Percentiles rank a stretch among this genome's conserved stretches.
Evolutionary conservation across 345 rosid species (phyloP).

Genomic region (Brassica rapa): DNA sequence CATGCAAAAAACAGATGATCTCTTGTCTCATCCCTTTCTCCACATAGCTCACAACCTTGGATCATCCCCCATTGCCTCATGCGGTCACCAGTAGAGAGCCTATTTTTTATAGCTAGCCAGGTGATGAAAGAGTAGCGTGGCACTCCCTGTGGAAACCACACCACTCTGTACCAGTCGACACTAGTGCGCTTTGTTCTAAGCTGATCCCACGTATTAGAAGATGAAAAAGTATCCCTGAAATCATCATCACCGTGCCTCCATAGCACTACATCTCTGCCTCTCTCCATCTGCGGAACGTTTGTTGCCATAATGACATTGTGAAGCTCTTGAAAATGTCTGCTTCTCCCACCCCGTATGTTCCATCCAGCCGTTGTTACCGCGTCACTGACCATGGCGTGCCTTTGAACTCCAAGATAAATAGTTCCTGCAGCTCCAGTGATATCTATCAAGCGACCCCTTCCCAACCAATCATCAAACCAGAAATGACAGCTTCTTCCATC

Average conservation of each 20-base stretch:
- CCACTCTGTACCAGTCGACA: not conserved
- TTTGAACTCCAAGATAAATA: not conserved
- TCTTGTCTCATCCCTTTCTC: not conserved
- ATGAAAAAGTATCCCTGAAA: not conserved
- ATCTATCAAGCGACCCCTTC: not conserved
- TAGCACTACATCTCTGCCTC: not conserved
- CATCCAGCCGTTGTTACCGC: not conserved
- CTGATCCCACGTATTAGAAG: not conserved
- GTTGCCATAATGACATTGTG: not conserved
- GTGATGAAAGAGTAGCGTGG: not conserved
- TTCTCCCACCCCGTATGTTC: not conserved
- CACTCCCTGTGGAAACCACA: not conserved
- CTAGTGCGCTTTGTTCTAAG: not conserved
- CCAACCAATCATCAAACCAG: not conserved
- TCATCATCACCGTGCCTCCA: not conserved
- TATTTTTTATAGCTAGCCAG: not conserved
- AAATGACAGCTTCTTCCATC: not conserved
- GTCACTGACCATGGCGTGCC: not conserved
- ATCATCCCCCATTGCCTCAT: not conserved
- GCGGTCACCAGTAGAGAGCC: not conserved
- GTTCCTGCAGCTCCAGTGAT: not conserved
- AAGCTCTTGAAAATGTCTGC: not conserved
- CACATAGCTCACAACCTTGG: not conserved
- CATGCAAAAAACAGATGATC: not conserved
- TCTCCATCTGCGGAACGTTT: not conserved